Evolutionary conservation across 441 rosid genomes (phyloP).

Genomic region (Corymbia citriodora): DNA sequence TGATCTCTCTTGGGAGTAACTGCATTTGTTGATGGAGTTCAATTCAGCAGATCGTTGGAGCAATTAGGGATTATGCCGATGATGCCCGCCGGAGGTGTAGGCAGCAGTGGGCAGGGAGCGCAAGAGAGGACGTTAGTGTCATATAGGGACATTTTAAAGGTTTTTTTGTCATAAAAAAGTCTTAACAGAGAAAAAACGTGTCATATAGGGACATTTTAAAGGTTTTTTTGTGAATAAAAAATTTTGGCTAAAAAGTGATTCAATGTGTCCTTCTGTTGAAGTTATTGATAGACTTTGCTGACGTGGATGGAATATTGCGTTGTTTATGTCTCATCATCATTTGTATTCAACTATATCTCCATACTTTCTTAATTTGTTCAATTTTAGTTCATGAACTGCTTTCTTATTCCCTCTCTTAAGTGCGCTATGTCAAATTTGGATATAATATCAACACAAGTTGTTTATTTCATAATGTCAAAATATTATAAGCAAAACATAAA

Average conservation of each 20-base stretch:
- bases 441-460: background rate
- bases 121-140: too few species aligned
- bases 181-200: too few species aligned
- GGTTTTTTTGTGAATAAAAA: too few species aligned
- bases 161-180: too few species aligned
- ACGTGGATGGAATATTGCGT: background rate
- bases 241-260: background rate
- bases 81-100: too few species aligned
- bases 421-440: background rate
- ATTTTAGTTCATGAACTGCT: background rate
- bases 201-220: fast-evolving
- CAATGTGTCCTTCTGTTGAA: fast-evolving
- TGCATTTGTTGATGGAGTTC: too few species aligned
- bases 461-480: background rate
- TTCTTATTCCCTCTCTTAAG: background rate
- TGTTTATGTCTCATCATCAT: background rate
- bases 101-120: too few species aligned
- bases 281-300: background rate
- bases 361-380: background rate
- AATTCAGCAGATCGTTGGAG: too few species aligned
- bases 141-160: fast-evolving
- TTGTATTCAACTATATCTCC: background rate
- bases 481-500: background rate
- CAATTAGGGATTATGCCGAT: too few species aligned
- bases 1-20: too few species aligned